Percentiles rank a stretch among this genome's conserved stretches.
Conservation (phyloP, 2,329 filamentous ascomycete species). For the Aspergillus quadrilineatus region DNA sequence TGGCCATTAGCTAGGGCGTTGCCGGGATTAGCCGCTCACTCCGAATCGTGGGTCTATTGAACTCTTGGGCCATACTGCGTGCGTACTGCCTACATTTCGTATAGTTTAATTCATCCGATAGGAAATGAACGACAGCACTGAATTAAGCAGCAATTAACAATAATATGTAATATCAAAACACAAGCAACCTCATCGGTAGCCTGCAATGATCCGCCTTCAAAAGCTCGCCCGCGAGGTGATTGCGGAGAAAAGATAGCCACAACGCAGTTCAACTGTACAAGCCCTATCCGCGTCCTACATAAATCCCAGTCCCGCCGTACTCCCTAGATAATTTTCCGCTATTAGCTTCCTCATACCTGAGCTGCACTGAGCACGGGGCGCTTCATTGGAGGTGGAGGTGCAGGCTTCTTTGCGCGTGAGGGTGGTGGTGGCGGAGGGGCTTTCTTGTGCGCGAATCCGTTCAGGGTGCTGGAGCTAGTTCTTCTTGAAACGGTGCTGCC, state of each 20-base stretch:
- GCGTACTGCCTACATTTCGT: no score
- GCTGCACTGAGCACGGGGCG: constrained; percentile 40
- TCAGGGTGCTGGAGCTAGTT: constrained; percentile 50
- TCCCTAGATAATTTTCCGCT: not conserved
- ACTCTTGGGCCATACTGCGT: no score
- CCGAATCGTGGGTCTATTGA: not conserved
- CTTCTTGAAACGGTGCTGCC: constrained; percentile 53
- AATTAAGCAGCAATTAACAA: constrained; percentile 7
- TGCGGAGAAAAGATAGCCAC: constrained; percentile 6
- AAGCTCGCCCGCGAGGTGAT: constrained; percentile 9
- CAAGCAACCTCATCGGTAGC: not conserved
- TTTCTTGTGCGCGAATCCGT: constrained; percentile 46
- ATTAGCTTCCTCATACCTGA: constrained; percentile 19
- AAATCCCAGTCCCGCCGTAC: not conserved
- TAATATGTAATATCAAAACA: constrained; percentile 8
- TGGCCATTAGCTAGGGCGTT: no score
- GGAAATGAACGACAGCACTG: not conserved
- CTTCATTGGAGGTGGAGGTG: constrained; percentile 65
- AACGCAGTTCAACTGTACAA: not conserved
- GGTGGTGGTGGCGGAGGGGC: constrained; percentile 63
- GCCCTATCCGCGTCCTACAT: not conserved
- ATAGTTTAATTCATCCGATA: no score
- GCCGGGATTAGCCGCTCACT: not conserved
- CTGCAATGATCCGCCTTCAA: not conserved
- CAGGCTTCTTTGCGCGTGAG: constrained; percentile 63